Percentiles rank a stretch among this genome's conserved stretches.
These are phyloP conservation scores for Cenchrus purpureus DNA, from an alignment of 176 grass and related monocot genomes.

Conservation along the genomic window DNA sequence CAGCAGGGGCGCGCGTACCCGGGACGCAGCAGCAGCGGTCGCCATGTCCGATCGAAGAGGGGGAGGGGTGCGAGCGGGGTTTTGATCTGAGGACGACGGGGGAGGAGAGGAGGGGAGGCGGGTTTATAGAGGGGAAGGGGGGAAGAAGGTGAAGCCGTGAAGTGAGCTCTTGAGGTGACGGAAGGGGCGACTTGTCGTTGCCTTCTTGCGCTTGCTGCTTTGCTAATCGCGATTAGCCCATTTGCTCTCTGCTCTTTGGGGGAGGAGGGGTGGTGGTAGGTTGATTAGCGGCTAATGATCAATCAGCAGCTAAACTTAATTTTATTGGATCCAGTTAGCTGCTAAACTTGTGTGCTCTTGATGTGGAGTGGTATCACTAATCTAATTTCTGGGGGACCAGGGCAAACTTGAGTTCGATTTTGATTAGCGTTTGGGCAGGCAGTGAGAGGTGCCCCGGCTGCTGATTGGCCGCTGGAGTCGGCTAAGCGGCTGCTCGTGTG, in stretches of 20 bases:
- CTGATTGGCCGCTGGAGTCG: constrained; percentile 7
- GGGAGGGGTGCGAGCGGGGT: neutral
- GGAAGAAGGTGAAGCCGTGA: too few relatives aligned
- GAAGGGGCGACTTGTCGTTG: constrained; percentile 47
- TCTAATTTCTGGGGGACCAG: neutral
- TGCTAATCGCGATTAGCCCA: constrained; percentile 9
- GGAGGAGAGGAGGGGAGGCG: neutral
- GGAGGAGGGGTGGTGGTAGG: neutral
- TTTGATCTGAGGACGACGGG: constrained; percentile 33
- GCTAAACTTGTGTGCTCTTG: neutral
- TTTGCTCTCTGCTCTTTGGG: constrained; percentile 13
- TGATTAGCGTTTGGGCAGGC: neutral
- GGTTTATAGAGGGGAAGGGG: constrained; percentile 42
- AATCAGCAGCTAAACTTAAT: neutral
- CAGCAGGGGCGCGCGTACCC: constrained; percentile 4
- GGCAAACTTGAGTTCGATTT: neutral
- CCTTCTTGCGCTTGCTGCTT: neutral
- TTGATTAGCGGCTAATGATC: neutral
- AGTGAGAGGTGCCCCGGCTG: constrained; percentile 2
- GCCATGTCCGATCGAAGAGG: constrained; percentile 37
- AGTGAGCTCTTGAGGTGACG: constrained; percentile 54
- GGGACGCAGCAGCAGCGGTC: constrained; percentile 34
- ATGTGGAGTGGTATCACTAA: neutral
- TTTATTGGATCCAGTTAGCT: neutral
- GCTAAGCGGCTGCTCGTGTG: constrained; percentile 4